Evolutionary conservation across 2,329 filamentous ascomycete species (phyloP), one percentile per base, ranked within the genome.

Genomic region (Xylogone sp.): DNA sequence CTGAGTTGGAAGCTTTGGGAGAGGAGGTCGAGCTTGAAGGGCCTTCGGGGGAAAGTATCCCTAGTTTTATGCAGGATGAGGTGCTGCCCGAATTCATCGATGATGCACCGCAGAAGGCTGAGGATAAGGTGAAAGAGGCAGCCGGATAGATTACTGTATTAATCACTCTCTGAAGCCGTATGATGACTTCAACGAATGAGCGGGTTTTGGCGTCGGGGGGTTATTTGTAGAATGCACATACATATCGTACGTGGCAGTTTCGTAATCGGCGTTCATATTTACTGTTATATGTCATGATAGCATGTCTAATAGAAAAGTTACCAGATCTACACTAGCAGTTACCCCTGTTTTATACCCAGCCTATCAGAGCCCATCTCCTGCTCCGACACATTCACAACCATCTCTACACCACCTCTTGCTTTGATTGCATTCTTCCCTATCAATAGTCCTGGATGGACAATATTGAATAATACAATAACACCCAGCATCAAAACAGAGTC

Each of bases 21-120:
- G 87, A 96, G 63, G 94, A 99, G 73, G 87, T 90, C n/a, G 89
- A 97, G 72, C 78, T 95, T 61, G 92, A 96, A 66, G 81, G 81
- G 47, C 77, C 71, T 46, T 63, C 65, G 51, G 81, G 71, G 5
- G 77, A 70, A 39, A 71, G 70, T 46, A 77, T 95, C 60, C 94
- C 94, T 0, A 86, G 86, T 47, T 99, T 96, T 70, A 76, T 99
- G 77, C 82, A 90, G 66, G 94, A 97, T 62, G 91, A 96, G 70
- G 79, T 83, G 51, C n/a, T n/a, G n/a, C 90, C 90, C 19, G 85
- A 91, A 48, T 97, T 99, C 68, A 88, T 99, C 53, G 94, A 99
- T 69, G 92, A 97, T 74, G 83, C 90, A 18, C 92, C 92, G 2
- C 80, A 86, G 70, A 74, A 81, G 45, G 76, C 77, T 13, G 80